Base-by-base conservation (phyloP, 2,329 filamentous ascomycete genomes). In the Hyphodiscus sp. region DNA sequence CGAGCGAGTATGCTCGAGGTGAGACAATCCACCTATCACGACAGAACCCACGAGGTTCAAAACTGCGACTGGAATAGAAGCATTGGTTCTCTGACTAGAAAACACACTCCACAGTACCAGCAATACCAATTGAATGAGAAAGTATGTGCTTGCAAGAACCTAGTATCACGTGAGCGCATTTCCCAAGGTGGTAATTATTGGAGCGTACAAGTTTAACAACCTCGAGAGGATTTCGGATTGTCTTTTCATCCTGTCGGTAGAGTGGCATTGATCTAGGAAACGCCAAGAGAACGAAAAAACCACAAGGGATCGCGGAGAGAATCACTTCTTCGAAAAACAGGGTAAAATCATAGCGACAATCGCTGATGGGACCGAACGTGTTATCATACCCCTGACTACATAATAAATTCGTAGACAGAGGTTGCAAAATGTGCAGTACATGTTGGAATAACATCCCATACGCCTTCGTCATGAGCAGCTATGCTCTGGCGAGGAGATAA, bases 1-100 rank as follows among this genome's bases (percentile, higher is more conserved):
- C 3, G 53, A 54, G 16, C 57, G 47, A 15, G 33, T 30, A 20
- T 60, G 51, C 19, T 62, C 60, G n/a, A n/a, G 13, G 11, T 38
- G 16, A 15, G 20, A 50, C 48, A 38, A 38, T 15, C 5, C 33
- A 38, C 33, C 4, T 15, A 38, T 15, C 11, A 38, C 33, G 4
- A n/a, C 33, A 15, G 33, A 38, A 4, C 5, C 33, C 11, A 38
- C 16, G 11, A 38, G 33, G 16, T 13, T 15, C 11, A 38, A 15
- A n/a, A n/a, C 11, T 4, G 16, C 33, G 13, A n/a, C 33, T 4
- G 33, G 11, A n/a, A n/a, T 38, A 15, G 33, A 15, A 15, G 33
- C 33, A 15, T 38, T 38, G 5, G 33, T 38, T 38, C 33, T 13
- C 11, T 13, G 5, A 4, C 11, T n/a, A 2, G 33, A 5, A 38